Evolutionary conservation across 768 basidiomycete species (phyloP), one percentile per base, ranked within the genome.

Genomic region (Boletus rubescentipes): DNA sequence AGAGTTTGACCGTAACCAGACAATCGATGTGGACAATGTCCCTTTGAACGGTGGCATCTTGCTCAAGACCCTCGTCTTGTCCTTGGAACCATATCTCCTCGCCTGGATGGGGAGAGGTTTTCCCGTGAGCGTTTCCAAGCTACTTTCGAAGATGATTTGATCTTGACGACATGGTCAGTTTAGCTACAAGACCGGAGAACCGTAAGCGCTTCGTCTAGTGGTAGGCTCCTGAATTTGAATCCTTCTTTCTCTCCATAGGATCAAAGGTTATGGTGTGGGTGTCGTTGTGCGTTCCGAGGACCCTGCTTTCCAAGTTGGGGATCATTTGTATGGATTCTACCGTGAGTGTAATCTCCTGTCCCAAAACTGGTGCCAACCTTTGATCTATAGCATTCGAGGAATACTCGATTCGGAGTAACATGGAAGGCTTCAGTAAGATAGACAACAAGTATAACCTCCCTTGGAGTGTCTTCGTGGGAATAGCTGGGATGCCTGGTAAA

Each of bases 1-100:
- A 3, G 60, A 76, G 0, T 74, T 79, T 54, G 80, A 83, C 52
- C 67, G 53, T 5, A 74, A 68, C 0, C 61, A 75, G 49, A 75
- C 69, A 1, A 83, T 85, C 59, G 83, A 85, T 57, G 59, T 77
- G 18, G 78, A 81, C 16, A 75, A 61, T 29, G 74, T 73, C 1
- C 63, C 74, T 2, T 63, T 82, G 38, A 64, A 79, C 18, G 78
- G 79, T 0, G 78, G 79, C 0, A 61, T 81, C 50, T 61, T 85
- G 9, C 41, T 82, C 58, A 85, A 84, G 65, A 74, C 74, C 0
- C 72, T 85, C 15, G 73, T 71, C 6, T 58, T 82, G 15, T 75
- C 75, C 15, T 61, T 81, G 37, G 81, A 81, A 46, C 79, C 79
- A 0, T 78, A 76, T 57, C 26, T 78, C 54, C 57, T 75, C 15